Base-by-base conservation (phyloP, 768 basidiomycete species). In the Aureoboletus auriporus region DNA sequence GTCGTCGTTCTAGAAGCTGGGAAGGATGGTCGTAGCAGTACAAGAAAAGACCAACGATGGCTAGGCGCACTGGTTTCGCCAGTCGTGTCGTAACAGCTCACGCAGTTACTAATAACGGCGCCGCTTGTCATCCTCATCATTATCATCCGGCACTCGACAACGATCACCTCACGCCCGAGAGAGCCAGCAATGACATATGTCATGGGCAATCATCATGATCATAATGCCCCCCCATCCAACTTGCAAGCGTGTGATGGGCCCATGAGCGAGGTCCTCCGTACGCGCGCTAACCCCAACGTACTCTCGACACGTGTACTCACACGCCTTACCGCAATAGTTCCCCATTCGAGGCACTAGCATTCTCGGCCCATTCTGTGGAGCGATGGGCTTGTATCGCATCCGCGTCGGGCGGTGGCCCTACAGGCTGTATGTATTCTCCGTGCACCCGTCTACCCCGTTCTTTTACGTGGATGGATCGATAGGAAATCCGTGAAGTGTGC, bases 221-320 rank as follows among this genome's bases (percentile, higher is more conserved):
- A 5, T 9, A 20, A 28, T 13, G 3, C 23, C 33, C 29, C 26
- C 20, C 51, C 44, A 35, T 13, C 39, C 5, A 9, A 36, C 39
- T n/a, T 17, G 34, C 53, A 31, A 29, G 42, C 42, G 28, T 44
- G 48, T 49, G 42, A 23, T 13, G 42, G 10, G 8, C 40, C 36
- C 47, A 47, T 34, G n/a, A 27, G 11, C 44, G 28, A 47, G 42
- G 31, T 28, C 20, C 41, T 38, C 49, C 31, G 42, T 35, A 35
- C 28, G 66, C 61, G 61, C 61, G 59, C 64, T 61, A 59, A 64
- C 56, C 49, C 66, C 63, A 56, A 60, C 51, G 52, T 55, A 46
- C 47, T 38, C 55, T 44, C 55, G 46, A 64, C 64, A 66, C 64
- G 64, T 66, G 64, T 65, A 39, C 57, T 66, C 66, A 57, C 64